These are phyloP conservation scores for Monosporascus sp. DNA, from an alignment of 2,329 filamentous ascomycete genomes.

Conservation along the genomic window DNA sequence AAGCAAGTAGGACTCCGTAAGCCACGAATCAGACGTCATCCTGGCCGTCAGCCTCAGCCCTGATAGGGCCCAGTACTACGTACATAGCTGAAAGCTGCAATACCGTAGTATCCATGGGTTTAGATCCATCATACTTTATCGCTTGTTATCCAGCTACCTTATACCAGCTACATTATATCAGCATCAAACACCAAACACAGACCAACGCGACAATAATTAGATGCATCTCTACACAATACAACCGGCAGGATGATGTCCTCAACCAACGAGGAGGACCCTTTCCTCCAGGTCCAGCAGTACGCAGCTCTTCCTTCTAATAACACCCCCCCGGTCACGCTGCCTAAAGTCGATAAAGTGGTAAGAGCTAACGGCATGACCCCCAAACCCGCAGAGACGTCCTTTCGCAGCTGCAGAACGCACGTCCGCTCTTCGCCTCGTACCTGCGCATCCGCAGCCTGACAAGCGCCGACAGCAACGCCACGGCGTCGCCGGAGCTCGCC, in stretches of 20 bases:
- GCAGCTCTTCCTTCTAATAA: slow-evolving; percentile 16
- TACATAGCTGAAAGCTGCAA: too few relatives aligned
- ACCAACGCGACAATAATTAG: slow-evolving; percentile 2
- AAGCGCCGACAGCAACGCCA: slow-evolving; percentile 44
- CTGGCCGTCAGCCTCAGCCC: neutral
- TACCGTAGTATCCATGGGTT: too few relatives aligned
- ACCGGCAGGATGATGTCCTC: slow-evolving; percentile 59
- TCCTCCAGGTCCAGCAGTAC: slow-evolving; percentile 68
- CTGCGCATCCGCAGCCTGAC: slow-evolving; percentile 88
- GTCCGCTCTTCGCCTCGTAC: slow-evolving; percentile 89
- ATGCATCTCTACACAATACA: slow-evolving; percentile 18
- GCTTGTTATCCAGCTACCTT: neutral
- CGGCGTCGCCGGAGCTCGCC: slow-evolving; percentile 77
- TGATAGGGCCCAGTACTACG: too few relatives aligned
- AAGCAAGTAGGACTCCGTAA: neutral
- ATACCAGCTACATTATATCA: neutral
- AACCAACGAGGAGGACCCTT: slow-evolving; percentile 62
- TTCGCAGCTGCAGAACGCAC: slow-evolving; percentile 70
- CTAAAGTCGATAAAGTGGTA: neutral
- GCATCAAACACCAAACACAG: neutral
- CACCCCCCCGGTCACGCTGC: slow-evolving; percentile 2
- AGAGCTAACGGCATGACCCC: neutral
- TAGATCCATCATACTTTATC: too few relatives aligned
- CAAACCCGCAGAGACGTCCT: slow-evolving; percentile 69
- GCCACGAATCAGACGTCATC: neutral